Evolutionary conservation across 139 green algal species (phyloP), one percentile per base, ranked within the genome.

Genomic region (Astrephomene gubernaculifera): DNA sequence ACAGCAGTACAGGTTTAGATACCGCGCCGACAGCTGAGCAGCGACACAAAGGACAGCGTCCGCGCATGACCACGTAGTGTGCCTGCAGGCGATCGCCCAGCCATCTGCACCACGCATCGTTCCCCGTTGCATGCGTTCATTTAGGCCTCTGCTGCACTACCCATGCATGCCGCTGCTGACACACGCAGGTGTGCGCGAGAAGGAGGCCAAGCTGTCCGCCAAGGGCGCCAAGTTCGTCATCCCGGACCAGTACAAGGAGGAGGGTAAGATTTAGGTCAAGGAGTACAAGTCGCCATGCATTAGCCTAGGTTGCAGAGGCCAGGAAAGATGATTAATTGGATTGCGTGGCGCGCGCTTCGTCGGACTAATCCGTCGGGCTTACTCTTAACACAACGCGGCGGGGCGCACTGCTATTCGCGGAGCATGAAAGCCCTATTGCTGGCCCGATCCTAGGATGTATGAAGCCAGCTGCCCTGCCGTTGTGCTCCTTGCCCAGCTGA

Each of bases 231-330:
- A 88, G 82, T 87, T 92, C 54, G 57, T 85, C 31, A 87, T 92
- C 9, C 85, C 87, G 27, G 82, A 90, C 25, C 89, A 82, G 53
- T 92, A 89, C 86, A 89, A 87, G 63, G 89, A 92, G 33, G 86
- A 89, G 35, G 82, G 81, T 90, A 72, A 39, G 79, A n/a, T 7
- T n/a, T n/a, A n/a, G n/a, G n/a, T n/a, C n/a, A n/a, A n/a, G n/a
- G n/a, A n/a, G n/a, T n/a, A n/a, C n/a, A n/a, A n/a, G n/a, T n/a
- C n/a, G n/a, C n/a, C n/a, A n/a, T n/a, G n/a, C n/a, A n/a, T n/a
- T n/a, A n/a, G n/a, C n/a, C n/a, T n/a, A n/a, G n/a, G n/a, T n/a
- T n/a, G n/a, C n/a, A n/a, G n/a, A n/a, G n/a, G n/a, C n/a, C n/a
- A n/a, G n/a, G n/a, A n/a, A n/a, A 57, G 12, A 57, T 57, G 49